Base-by-base conservation (phyloP, 805 yeast genomes). In the Candida corydali region DNA sequence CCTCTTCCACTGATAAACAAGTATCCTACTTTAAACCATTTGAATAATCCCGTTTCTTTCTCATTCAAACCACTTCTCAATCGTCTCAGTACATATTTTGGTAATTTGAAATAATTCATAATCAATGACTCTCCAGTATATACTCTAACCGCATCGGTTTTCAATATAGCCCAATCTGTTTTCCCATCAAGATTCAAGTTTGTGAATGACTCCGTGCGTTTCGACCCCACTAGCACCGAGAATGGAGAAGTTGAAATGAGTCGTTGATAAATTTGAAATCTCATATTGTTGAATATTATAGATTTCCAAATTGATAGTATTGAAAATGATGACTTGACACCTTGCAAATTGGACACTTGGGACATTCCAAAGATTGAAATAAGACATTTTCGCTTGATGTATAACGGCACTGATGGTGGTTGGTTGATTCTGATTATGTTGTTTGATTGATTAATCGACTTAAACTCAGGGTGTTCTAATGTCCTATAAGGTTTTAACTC, bases 401-500 rank as follows among this genome's bases (percentile, higher is more conserved):
- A 61, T 2, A 77, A 54, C 0, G 85, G 83, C 1, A 75, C 57
- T 0, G 84, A 78, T 1, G 86, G 78, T 1, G 81, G 79, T n/a
- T 75, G 50, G 1, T 66, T 57, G n/a, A 78, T 52, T 5, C 74
- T 61, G 16, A 78, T 54, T 0, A 76, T 61, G 0, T 78, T 60
- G 16, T 34, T 42, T 5, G 43, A 39, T 10, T 29, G 38, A 4
- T 41, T 39, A 15, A 40, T 38, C 11, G 36, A 33, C 12, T 29
- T 32, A 17, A 75, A 63, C 18, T 54, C 49, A 23, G 57, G 49
- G 5, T 44, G 42, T 15, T 57, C 61, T 28, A 53, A 41, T 4
- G 54, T 36, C 26, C 44, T 44, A 23, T 39, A 38, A 25, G 41
- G 35, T 15, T 44, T 36, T 34, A 57, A 41, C 14, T 40, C 36